These are phyloP conservation scores for Xerocomus minutiporus DNA, from an alignment of 1,284 basidiomycete genomes.

Conservation along the genomic window DNA sequence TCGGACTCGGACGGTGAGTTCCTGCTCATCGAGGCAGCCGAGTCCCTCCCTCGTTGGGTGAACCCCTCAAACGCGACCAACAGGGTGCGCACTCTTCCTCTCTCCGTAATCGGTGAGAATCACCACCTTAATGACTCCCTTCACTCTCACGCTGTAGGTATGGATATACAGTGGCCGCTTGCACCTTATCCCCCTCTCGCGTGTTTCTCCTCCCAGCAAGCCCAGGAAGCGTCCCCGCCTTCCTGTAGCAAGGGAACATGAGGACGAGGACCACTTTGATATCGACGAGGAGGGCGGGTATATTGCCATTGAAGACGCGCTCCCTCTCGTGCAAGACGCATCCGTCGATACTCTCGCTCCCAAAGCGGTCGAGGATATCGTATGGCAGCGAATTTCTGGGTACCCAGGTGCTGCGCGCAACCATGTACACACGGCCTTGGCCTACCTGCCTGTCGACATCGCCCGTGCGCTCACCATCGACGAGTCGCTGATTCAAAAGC, in stretches of 20 bases:
- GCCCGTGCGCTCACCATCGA: slow-evolving; percentile 64
- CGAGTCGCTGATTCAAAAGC: slow-evolving; percentile 76
- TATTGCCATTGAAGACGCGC: slow-evolving; percentile 62
- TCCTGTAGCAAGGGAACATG: slow-evolving; percentile 40
- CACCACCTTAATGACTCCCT: slow-evolving; percentile 28
- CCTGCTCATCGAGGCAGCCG: slow-evolving; percentile 93
- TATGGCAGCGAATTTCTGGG: slow-evolving; percentile 68
- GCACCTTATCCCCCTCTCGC: slow-evolving; percentile 79
- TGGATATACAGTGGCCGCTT: slow-evolving; percentile 84
- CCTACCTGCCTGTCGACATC: slow-evolving; percentile 75
- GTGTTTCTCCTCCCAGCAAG: slow-evolving; percentile 62
- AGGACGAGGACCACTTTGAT: slow-evolving; percentile 44
- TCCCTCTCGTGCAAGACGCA: slow-evolving; percentile 58
- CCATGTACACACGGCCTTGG: slow-evolving; percentile 79
- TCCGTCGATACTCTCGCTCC: slow-evolving; percentile 56
- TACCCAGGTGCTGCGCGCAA: slow-evolving; percentile 66
- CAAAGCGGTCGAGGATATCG: slow-evolving; percentile 50
- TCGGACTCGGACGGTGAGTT: slow-evolving; percentile 96
- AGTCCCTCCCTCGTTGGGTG: slow-evolving; percentile 86
- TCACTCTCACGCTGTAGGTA: slow-evolving; percentile 50
- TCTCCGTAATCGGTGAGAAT: slow-evolving; percentile 30
- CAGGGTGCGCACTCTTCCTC: slow-evolving; percentile 59
- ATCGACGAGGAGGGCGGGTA: slow-evolving; percentile 48
- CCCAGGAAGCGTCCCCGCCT: slow-evolving; percentile 45
- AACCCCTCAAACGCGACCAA: slow-evolving; percentile 88